Conservation (phyloP, 192 early-diverging fungal genomes). For the Coemansia sp. region DNA sequence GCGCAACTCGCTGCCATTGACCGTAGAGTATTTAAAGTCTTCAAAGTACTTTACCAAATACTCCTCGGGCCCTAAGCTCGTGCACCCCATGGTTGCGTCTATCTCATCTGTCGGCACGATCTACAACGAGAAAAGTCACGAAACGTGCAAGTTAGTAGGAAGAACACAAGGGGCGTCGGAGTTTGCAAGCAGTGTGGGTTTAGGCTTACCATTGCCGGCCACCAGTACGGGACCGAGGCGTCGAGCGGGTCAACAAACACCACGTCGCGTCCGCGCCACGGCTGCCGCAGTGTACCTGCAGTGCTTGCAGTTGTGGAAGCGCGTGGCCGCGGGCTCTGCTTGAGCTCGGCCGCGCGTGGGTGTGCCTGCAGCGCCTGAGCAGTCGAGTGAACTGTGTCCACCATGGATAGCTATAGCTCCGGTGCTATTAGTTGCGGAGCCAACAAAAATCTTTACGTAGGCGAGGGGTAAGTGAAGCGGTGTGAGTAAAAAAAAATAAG, state of each 20-base stretch:
- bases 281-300: constrained; percentile 4
- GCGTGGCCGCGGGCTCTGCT: constrained; percentile 3
- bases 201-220: constrained; percentile 60
- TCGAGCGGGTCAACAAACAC: constrained; percentile 71
- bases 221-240: constrained; percentile 58
- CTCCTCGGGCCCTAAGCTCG: constrained; percentile 29
- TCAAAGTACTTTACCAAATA: constrained; percentile 58
- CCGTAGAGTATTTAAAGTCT: constrained; percentile 52
- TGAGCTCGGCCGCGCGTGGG: constrained; percentile 7
- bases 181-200: not conserved
- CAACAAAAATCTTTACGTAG: not conserved
- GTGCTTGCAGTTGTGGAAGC: not conserved
- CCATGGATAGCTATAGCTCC: not conserved
- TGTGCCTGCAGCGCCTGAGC: not conserved
- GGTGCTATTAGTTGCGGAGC: not conserved
- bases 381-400: not conserved
- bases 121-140: constrained; percentile 9
- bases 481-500: not conserved
- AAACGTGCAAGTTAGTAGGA: not conserved
- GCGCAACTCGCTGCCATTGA: constrained; percentile 42
- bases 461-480: not conserved
- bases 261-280: constrained; percentile 53
- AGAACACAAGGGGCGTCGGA: not conserved
- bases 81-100: constrained; percentile 51
- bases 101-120: constrained; percentile 56